Conservation (phyloP, 768 basidiomycete genomes). For the Tylopilus rubrobrunneus region DNA sequence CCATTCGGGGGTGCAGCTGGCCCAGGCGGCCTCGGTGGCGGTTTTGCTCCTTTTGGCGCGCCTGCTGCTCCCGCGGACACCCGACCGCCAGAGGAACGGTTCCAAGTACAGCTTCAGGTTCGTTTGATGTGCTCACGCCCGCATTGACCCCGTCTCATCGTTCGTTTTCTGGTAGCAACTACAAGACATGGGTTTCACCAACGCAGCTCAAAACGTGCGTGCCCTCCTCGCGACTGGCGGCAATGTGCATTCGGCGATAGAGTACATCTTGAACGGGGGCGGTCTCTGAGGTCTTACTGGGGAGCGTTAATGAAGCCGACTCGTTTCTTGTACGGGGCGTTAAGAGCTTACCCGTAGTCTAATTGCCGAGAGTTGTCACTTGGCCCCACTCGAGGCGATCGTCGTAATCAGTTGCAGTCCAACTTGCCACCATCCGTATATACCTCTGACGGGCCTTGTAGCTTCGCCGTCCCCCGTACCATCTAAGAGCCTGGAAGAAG, state of each 20-base stretch:
- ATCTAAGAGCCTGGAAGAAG: too few relatives aligned
- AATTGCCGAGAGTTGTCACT: too few relatives aligned
- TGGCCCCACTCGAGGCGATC: too few relatives aligned
- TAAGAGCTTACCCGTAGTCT: too few relatives aligned
- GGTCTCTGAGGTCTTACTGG: constrained; percentile 33
- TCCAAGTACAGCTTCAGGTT: constrained; percentile 82
- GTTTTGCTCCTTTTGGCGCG: constrained; percentile 1
- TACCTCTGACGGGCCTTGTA: too few relatives aligned
- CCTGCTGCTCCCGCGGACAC: constrained; percentile 52
- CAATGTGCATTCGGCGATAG: constrained; percentile 87
- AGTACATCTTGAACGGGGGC: constrained; percentile 84
- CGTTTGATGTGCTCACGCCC: not conserved
- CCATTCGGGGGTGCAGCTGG: too few relatives aligned
- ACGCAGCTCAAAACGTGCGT: constrained; percentile 85
- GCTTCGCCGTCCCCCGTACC: too few relatives aligned
- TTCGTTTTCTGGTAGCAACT: constrained; percentile 64
- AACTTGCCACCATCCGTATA: too few relatives aligned
- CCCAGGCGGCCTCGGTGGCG: not conserved
- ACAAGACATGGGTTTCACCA: constrained; percentile 92
- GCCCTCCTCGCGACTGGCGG: constrained; percentile 91
- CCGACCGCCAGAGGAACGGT: constrained; percentile 86
- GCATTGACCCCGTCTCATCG: not conserved
- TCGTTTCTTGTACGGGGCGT: too few relatives aligned
- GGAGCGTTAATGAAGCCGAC: too few relatives aligned
- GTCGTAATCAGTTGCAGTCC: too few relatives aligned